A percentile compares a stretch with the other conserved stretches of the same genome.
Conservation (phyloP, 1,284 basidiomycete genomes). For the Phellopilus nigrolimitatus region DNA sequence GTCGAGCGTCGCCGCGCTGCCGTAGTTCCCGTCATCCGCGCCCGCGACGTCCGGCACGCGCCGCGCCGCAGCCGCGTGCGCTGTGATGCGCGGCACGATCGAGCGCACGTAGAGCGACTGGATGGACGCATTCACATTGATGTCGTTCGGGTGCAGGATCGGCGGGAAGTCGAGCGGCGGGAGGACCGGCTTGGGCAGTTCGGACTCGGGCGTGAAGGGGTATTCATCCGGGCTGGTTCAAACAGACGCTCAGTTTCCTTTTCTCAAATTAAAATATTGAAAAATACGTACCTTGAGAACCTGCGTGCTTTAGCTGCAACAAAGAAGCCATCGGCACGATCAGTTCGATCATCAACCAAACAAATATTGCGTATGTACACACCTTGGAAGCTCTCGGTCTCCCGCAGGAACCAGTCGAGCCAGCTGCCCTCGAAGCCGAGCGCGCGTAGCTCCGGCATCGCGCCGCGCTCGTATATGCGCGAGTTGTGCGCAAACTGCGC, state of each 20-base stretch:
- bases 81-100: constrained; percentile 82
- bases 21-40: constrained; percentile 96
- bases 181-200: constrained; percentile 82
- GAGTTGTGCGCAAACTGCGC: constrained; percentile 95
- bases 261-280: constrained; percentile 22
- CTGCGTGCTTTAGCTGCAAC: constrained; percentile 82
- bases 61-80: constrained; percentile 68
- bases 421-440: constrained; percentile 79
- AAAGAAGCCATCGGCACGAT: constrained; percentile 45
- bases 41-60: constrained; percentile 54
- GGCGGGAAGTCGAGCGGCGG: constrained; percentile 69
- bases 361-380: constrained; percentile 39
- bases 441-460: constrained; percentile 72
- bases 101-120: constrained; percentile 81
- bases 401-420: constrained; percentile 96
- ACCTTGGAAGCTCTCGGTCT: constrained; percentile 95
- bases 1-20: constrained; percentile 90
- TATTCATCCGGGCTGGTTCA: constrained; percentile 90
- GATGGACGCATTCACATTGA: constrained; percentile 89
- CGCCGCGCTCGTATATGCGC: constrained; percentile 81
- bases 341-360: not conserved
- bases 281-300: constrained; percentile 70
- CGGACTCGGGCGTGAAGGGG: constrained; percentile 70
- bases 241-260: not conserved
- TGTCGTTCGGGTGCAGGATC: constrained; percentile 75